Evolutionary conservation across 164 flowering plant species (phyloP).

Genomic region (Dillenia suffruticosa): DNA sequence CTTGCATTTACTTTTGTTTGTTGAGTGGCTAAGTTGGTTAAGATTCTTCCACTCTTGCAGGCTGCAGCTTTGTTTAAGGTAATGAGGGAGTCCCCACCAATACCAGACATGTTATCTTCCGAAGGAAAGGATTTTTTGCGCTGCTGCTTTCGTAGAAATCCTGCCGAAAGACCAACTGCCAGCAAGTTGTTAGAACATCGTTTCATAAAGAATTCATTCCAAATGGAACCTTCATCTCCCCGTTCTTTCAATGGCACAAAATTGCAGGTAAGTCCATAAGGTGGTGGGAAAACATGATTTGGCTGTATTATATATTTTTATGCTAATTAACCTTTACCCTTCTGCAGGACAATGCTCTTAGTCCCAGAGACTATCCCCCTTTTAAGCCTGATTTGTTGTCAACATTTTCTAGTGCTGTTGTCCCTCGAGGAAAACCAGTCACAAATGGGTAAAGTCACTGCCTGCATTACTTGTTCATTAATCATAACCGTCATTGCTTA

Average conservation of each 20-base stretch:
- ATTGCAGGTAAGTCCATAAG: conserved; percentile 19
- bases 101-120: conserved; percentile 70
- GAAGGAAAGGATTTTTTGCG: conserved; percentile 82
- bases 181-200: conserved; percentile 61
- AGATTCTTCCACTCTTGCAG: conserved; percentile 25
- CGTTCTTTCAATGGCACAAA: conserved; percentile 19
- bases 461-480: too few species aligned
- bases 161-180: conserved; percentile 85
- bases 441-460: conserved; percentile 1
- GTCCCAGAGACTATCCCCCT: too few species aligned
- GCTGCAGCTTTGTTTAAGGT: conserved; percentile 95
- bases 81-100: conserved; percentile 62
- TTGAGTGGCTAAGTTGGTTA: too few species aligned
- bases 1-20: too few species aligned
- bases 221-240: conserved; percentile 22
- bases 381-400: too few species aligned
- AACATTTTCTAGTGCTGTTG: too few species aligned
- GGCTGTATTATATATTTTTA: conserved; percentile 4
- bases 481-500: too few species aligned
- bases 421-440: background rate
- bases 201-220: conserved; percentile 48
- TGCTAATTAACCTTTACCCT: background rate
- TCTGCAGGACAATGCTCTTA: too few species aligned
- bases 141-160: conserved; percentile 78
- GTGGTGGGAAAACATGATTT: background rate